Evolutionary conservation across 2,329 filamentous ascomycete species (phyloP), one percentile per base, ranked within the genome.

Genomic region (Aspergillus unguis): DNA sequence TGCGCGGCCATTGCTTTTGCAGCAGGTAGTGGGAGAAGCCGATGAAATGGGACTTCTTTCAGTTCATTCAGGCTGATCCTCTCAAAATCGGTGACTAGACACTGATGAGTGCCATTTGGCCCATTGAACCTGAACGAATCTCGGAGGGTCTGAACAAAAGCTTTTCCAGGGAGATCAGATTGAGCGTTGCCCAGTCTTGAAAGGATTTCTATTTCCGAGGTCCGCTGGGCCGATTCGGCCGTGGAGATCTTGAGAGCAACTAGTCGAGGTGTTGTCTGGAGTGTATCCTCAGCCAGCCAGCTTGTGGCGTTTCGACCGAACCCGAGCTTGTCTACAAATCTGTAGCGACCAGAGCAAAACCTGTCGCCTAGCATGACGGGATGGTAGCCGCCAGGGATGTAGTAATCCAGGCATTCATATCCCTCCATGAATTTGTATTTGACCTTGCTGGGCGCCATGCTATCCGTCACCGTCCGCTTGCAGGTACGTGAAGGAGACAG

Each of bases 101-200:
- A 63, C 10, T 29, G 52, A 52, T 65, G 58, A 33, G 27, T 59
- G 27, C 57, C 57, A 61, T 64, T 64, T 33, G 58, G 57, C 4
- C 60, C 54, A 26, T 53, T 54, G 9, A 63, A 35, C 2, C 29
- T 51, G 42, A 64, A 64, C 17, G 53, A 50, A 56, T 64, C 56
- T 2, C 57, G 51, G 5, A 62, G 27, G 9, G 9, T 56, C 43
- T 57, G 60, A 28, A 60, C 29, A 11, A 53, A 10, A 17, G 48
- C 41, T 37, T 58, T 60, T 32, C 59, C 55, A 42, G 53, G 47
- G 25, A 49, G 47, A 33, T 48, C 26, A 5, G 48, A 54, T 25
- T 48, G 5, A 28, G 48, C 38, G 32, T 51, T n/a, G 5, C 36
- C 45, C n/a, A 59, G 33, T 6, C 9, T 52, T 35, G 47, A 48